These are phyloP conservation scores for Myriosclerotinia duriaeana DNA, from an alignment of 2,329 filamentous ascomycete genomes.

Conservation along the genomic window DNA sequence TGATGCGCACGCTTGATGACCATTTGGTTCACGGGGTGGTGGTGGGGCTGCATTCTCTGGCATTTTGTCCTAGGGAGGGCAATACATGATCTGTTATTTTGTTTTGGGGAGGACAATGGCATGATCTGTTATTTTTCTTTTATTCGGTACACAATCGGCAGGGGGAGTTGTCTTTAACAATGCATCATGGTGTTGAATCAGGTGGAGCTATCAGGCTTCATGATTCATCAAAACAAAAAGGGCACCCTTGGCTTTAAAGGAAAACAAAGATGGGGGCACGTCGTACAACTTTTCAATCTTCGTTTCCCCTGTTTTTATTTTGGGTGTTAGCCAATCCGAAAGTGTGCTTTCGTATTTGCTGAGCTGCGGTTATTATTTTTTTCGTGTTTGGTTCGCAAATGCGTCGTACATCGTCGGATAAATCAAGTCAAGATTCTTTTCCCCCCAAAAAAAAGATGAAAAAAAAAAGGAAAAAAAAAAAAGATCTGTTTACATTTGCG, in stretches of 20 bases:
- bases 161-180: constrained; percentile 27
- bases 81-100: constrained; percentile 1
- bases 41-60: constrained; percentile 30
- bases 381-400: too few relatives aligned
- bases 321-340: too few relatives aligned
- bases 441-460: too few relatives aligned
- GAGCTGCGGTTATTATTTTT: too few relatives aligned
- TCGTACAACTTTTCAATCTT: too few relatives aligned
- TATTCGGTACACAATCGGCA: constrained; percentile 25
- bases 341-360: too few relatives aligned
- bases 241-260: not conserved
- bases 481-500: too few relatives aligned
- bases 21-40: constrained; percentile 22
- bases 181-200: constrained; percentile 23
- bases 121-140: constrained; percentile 13
- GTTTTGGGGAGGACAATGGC: constrained; percentile 8
- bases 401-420: too few relatives aligned
- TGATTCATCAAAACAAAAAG: constrained; percentile 3
- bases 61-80: constrained; percentile 20
- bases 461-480: too few relatives aligned
- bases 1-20: constrained; percentile 40
- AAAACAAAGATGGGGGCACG: not conserved
- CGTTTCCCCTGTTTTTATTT: too few relatives aligned
- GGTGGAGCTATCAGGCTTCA: constrained; percentile 28
- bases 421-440: too few relatives aligned